Evolutionary conservation across 2,329 filamentous ascomycete genomes (phyloP).

Genomic region (Daldinia eschscholtzii): DNA sequence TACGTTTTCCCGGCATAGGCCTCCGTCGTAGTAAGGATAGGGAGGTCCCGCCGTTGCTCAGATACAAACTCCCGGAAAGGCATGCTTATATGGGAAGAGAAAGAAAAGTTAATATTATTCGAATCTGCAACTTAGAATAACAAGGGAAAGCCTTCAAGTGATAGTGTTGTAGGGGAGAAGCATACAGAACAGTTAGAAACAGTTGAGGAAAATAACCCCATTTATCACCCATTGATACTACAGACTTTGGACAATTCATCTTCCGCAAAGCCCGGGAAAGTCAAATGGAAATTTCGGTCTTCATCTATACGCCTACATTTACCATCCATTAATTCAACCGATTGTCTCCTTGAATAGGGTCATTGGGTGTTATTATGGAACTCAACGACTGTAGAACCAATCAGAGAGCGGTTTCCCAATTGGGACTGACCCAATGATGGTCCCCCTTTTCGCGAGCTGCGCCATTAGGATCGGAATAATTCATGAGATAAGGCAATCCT

Average conservation of each 20-base stretch:
- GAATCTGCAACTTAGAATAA: background rate
- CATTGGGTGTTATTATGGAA: background rate
- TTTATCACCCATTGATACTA: background rate
- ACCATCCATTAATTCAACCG: background rate
- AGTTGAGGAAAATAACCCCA: background rate
- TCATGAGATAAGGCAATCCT: background rate
- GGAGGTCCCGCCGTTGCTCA: slow-evolving; percentile 1
- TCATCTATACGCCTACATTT: background rate
- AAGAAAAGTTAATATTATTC: no score
- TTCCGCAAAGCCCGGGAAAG: background rate
- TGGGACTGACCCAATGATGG: background rate
- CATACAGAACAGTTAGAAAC: background rate
- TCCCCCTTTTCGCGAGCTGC: background rate
- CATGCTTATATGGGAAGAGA: background rate
- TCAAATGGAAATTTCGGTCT: background rate
- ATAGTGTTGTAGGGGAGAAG: background rate
- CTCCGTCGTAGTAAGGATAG: background rate
- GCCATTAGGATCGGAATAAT: background rate
- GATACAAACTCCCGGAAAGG: background rate
- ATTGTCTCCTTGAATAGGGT: background rate
- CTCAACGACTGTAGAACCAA: background rate
- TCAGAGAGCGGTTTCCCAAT: slow-evolving; percentile 11
- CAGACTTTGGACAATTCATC: background rate
- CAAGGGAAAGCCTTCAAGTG: background rate
- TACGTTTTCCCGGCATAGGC: slow-evolving; percentile 3